These are phyloP conservation scores for Lasiosphaeria ovina DNA, from an alignment of 495 filamentous ascomycete genomes.

Conservation along the genomic window DNA sequence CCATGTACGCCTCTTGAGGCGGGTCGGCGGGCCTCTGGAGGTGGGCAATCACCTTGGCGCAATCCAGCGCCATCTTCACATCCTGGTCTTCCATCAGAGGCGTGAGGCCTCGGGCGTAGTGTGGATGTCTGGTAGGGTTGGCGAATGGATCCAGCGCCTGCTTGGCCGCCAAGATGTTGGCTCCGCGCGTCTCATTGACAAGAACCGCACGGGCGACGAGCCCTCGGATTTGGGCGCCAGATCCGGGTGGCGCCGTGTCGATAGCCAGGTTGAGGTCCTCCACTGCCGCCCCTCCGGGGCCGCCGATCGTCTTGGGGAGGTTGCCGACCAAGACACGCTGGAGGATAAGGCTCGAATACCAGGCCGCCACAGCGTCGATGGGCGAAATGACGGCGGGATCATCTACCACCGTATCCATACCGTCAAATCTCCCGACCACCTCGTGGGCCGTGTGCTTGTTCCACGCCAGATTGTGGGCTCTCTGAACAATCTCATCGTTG, in stretches of 20 bases:
- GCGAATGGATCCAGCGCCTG: slow-evolving; percentile 48
- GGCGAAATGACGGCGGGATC: slow-evolving; percentile 84
- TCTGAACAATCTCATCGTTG: slow-evolving; percentile 71
- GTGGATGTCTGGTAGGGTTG: slow-evolving; percentile 42
- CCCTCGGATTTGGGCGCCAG: slow-evolving; percentile 72
- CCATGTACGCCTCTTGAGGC: slow-evolving; percentile 37
- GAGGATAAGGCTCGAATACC: slow-evolving; percentile 79
- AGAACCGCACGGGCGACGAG: slow-evolving; percentile 69
- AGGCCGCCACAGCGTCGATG: slow-evolving; percentile 84
- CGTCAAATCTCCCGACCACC: slow-evolving; percentile 58
- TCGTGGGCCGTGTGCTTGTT: slow-evolving; percentile 71
- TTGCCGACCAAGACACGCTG: slow-evolving; percentile 65
- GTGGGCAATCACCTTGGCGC: slow-evolving; percentile 76
- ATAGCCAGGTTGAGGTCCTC: slow-evolving; percentile 66
- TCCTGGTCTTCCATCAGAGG: slow-evolving; percentile 52
- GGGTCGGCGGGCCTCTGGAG: slow-evolving; percentile 50
- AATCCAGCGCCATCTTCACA: slow-evolving; percentile 68
- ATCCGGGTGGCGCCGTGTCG: slow-evolving; percentile 73
- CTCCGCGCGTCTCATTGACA: slow-evolving; percentile 49
- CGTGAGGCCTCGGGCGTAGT: slow-evolving; percentile 22
- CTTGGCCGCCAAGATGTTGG: slow-evolving; percentile 55
- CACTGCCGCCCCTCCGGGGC: slow-evolving; percentile 38
- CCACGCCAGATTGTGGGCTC: slow-evolving; percentile 89
- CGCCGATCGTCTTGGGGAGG: slow-evolving; percentile 43
- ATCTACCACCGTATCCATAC: slow-evolving; percentile 81